Evolutionary conservation across 495 filamentous ascomycete species (phyloP).

Genomic region (Aspergillus indologenus): DNA sequence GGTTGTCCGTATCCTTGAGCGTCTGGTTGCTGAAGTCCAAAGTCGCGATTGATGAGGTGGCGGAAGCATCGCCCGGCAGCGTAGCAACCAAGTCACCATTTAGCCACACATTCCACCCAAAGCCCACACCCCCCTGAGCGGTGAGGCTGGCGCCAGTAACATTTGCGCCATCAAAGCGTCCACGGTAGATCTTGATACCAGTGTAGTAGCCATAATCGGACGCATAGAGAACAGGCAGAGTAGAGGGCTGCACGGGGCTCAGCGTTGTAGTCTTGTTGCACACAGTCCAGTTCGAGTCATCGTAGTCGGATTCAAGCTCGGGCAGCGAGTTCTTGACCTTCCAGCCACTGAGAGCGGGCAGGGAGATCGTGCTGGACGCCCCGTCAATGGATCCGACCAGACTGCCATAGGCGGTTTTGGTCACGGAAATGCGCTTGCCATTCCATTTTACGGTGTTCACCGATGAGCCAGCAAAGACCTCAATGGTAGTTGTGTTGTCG

Average conservation of each 20-base stretch:
- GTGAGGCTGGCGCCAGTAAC: slow-evolving; percentile 51
- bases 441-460: slow-evolving; percentile 44
- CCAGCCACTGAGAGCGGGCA: slow-evolving; percentile 60
- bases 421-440: slow-evolving; percentile 30
- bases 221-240: slow-evolving; percentile 57
- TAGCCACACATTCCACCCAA: slow-evolving; percentile 52
- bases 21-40: slow-evolving; percentile 42
- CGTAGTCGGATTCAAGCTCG: slow-evolving; percentile 55
- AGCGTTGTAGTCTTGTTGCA: slow-evolving; percentile 53
- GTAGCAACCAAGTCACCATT: slow-evolving; percentile 51
- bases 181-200: slow-evolving; percentile 63
- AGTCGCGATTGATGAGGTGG: slow-evolving; percentile 33
- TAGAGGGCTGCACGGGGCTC: slow-evolving; percentile 46
- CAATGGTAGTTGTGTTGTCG: slow-evolving; percentile 4
- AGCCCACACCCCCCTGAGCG: slow-evolving; percentile 58
- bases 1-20: slow-evolving; percentile 40
- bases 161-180: slow-evolving; percentile 60
- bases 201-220: slow-evolving; percentile 70
- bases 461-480: slow-evolving; percentile 8
- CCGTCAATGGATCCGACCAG: slow-evolving; percentile 34
- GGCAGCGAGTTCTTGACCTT: slow-evolving; percentile 63
- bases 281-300: slow-evolving; percentile 59
- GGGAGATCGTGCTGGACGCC: slow-evolving; percentile 35
- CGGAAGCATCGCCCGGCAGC: slow-evolving; percentile 47
- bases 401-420: slow-evolving; percentile 33